Evolutionary conservation across 2,329 filamentous ascomycete species (phyloP).

Genomic region (Ascochyta koolunga): DNA sequence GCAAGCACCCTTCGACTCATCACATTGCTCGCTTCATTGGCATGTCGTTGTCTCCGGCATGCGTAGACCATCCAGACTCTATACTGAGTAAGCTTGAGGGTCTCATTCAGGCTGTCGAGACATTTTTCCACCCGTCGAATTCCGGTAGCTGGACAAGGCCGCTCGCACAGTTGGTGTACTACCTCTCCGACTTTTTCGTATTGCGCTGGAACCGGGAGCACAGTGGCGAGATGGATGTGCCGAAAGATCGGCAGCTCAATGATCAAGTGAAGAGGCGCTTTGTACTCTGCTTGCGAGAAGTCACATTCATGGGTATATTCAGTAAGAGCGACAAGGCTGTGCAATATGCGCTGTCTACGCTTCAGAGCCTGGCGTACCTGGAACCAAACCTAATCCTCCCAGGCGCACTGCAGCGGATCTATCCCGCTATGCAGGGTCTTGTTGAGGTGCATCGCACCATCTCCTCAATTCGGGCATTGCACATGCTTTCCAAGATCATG

Average conservation of each 20-base stretch:
- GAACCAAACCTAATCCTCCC: constrained; percentile 92
- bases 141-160: constrained; percentile 90
- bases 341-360: constrained; percentile 86
- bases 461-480: constrained; percentile 87
- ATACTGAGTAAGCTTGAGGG: constrained; percentile 86
- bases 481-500: constrained; percentile 91
- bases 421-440: constrained; percentile 92
- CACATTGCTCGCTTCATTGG: constrained; percentile 92
- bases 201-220: constrained; percentile 97
- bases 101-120: constrained; percentile 92
- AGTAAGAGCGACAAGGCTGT: constrained; percentile 92
- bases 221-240: constrained; percentile 88
- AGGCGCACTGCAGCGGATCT: constrained; percentile 92
- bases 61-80: constrained; percentile 76
- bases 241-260: constrained; percentile 78
- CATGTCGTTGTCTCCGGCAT: constrained; percentile 87
- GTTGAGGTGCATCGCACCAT: constrained; percentile 97
- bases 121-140: constrained; percentile 98
- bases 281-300: constrained; percentile 85
- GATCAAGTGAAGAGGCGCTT: constrained; percentile 85
- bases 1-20: constrained; percentile 90
- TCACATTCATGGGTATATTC: constrained; percentile 98
- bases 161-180: constrained; percentile 87
- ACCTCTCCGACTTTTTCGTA: constrained; percentile 93
- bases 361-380: constrained; percentile 87